These are phyloP conservation scores for Tricholoma bakamatsutake DNA, from an alignment of 768 basidiomycete genomes.

Conservation along the genomic window DNA sequence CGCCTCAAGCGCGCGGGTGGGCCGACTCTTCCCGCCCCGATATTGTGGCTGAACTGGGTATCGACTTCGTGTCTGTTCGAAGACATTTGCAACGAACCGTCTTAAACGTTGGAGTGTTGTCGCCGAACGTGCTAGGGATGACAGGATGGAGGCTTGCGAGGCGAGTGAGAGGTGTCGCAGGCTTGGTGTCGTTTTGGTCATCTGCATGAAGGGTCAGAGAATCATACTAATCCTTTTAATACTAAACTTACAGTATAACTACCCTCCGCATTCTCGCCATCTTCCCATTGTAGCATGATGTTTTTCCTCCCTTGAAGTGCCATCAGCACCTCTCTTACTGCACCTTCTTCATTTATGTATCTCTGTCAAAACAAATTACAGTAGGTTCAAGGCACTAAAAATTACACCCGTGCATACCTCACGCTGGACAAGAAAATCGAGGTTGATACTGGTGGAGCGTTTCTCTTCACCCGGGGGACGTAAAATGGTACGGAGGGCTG, in stretches of 20 bases:
- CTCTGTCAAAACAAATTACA: slow-evolving; percentile 31
- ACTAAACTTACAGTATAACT: slow-evolving; percentile 24
- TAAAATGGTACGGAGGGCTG: slow-evolving; percentile 12
- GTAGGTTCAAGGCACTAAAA: not conserved
- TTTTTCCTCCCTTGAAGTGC: slow-evolving; percentile 69
- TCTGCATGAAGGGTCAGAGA: slow-evolving; percentile 26
- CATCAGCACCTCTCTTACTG: slow-evolving; percentile 73
- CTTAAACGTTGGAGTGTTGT: slow-evolving; percentile 60
- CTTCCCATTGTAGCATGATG: slow-evolving; percentile 40
- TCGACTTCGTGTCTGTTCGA: slow-evolving; percentile 26
- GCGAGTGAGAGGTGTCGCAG: slow-evolving; percentile 62
- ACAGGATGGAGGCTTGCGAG: slow-evolving; percentile 61
- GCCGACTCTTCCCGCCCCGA: slow-evolving; percentile 9
- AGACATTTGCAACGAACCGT: slow-evolving; percentile 47
- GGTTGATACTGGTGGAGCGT: not conserved
- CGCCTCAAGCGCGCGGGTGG: slow-evolving; percentile 66
- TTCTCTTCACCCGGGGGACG: not conserved
- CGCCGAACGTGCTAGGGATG: slow-evolving; percentile 51
- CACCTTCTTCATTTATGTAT: slow-evolving; percentile 70
- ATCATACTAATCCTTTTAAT: not conserved
- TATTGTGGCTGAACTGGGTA: slow-evolving; percentile 7
- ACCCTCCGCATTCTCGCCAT: slow-evolving; percentile 12
- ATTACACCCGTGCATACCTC: slow-evolving; percentile 8
- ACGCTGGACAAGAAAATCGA: slow-evolving; percentile 14
- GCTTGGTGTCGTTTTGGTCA: slow-evolving; percentile 46